Evolutionary conservation across 2,329 filamentous ascomycete species (phyloP).

Genomic region (Colletotrichum phormii): DNA sequence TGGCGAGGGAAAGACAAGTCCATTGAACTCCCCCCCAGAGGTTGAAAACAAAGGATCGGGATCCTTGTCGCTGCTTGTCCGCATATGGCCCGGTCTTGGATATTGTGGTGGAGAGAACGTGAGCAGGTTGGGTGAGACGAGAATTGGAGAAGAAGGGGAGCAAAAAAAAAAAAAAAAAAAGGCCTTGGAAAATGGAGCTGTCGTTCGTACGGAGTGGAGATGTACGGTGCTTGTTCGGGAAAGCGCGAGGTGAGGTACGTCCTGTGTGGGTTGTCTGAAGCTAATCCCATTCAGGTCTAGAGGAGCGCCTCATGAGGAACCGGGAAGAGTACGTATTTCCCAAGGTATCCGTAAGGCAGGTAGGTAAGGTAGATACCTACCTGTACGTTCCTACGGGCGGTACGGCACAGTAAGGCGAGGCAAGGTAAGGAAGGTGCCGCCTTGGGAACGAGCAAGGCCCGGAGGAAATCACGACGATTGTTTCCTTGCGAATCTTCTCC

Average conservation of each 20-base stretch:
- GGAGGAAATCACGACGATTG: background rate
- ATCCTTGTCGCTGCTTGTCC: conserved; percentile 33
- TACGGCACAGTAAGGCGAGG: background rate
- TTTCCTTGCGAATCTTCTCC: background rate
- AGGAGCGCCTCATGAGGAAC: background rate
- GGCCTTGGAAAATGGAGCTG: background rate
- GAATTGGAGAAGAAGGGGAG: background rate
- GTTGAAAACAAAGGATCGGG: conserved; percentile 31
- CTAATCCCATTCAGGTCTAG: background rate
- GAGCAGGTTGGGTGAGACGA: conserved; percentile 11
- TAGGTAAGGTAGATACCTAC: background rate
- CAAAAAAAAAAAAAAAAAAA: background rate
- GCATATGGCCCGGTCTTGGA: conserved; percentile 34
- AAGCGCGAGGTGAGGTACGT: background rate
- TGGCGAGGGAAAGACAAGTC: background rate
- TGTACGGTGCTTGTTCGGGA: background rate
- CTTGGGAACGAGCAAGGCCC: background rate
- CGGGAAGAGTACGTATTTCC: background rate
- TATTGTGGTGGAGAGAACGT: conserved; percentile 37
- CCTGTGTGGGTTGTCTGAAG: background rate
- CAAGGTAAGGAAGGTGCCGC: background rate
- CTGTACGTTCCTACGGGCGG: background rate
- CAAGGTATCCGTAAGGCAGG: background rate
- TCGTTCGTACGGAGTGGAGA: conserved; percentile 18
- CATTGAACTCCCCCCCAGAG: conserved; percentile 9